Percentiles rank a stretch among this genome's conserved stretches.
Conservation (phyloP, 179 eudicot species). For the Actinidia arguta region DNA sequence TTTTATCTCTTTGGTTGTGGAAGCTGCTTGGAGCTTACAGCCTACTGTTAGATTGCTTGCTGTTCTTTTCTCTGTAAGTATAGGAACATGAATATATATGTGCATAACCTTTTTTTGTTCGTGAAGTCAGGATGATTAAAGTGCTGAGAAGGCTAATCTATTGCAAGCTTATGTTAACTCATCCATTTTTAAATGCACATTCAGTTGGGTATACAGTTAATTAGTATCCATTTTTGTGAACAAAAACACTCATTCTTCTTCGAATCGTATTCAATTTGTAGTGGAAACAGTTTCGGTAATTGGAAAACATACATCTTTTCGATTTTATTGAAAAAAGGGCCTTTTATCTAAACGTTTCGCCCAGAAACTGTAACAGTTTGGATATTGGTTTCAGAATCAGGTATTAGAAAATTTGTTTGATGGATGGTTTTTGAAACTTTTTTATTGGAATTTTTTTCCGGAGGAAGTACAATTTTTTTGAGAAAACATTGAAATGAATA, state of each 20-base stretch:
- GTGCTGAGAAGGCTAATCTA: not conserved
- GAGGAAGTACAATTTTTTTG: not conserved
- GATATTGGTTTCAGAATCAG: not conserved
- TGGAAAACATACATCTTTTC: not conserved
- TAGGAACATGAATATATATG: no score
- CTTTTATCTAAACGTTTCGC: no score
- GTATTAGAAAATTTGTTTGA: not conserved
- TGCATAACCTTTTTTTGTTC: not conserved
- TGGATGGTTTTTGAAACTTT: no score
- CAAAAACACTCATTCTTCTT: no score
- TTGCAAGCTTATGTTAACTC: not conserved
- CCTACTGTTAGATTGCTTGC: conserved; percentile 42
- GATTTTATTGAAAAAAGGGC: no score
- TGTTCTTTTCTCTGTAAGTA: conserved; percentile 59
- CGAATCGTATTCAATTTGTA: no score
- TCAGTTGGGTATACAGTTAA: no score
- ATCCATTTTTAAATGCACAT: not conserved
- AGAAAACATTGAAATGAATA: conserved; percentile 43
- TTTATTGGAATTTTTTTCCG: not conserved
- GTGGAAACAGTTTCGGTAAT: not conserved
- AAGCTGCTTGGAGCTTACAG: conserved; percentile 49
- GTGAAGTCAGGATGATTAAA: not conserved
- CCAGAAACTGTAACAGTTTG: not conserved
- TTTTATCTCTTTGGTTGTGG: conserved; percentile 42
- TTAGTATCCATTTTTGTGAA: no score